Base-by-base conservation (phyloP, 371 early-diverging fungal genomes). In the Rhizopus sp. region DNA sequence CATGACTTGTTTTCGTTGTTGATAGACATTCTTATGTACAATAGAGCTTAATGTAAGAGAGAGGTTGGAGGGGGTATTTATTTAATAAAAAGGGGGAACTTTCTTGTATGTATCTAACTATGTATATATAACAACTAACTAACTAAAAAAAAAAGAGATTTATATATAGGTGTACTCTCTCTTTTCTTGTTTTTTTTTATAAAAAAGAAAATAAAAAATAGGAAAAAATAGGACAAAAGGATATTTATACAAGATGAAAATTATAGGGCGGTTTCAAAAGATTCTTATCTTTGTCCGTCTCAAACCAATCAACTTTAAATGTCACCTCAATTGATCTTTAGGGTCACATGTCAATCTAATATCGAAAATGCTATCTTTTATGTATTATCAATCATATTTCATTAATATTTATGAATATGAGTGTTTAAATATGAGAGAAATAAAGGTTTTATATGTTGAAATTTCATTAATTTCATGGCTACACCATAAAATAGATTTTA, bases 1-100 rank as follows among this genome's bases (percentile, higher is more conserved):
- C 95, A 95, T 23, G 84, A 85, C 56, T 58, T 67, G 66, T 82
- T 83, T 49, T 60, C 66, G 50, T 42, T 33, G 38, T 49, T 30
- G 13, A 40, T 44, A 59, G 46, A 46, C 35, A 53, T 23, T 23
- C 23, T 38, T 44, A 35, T 39, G 53, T 49, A 49, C 17, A 50
- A 41, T 40, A 41, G 23, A n/a, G 7, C 29, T 46, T 46, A 46
- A 29, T 46, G 46, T 46, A 42, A 58, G 50, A 50, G 49, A n/a
- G 15, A 49, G 15, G 39, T 17, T 32, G 50, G 23, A 57, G 17
- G 17, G 17, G 16, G 49, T 49, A 47, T 57, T 49, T 40, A 50
- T 47, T 32, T 57, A 48, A n/a, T 41, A 41, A 13, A 8, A 1
- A n/a, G 6, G 41, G 6, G 15, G 41, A 10, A n/a, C 23, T 15